Base-by-base conservation (phyloP, 169 alveolate genomes). In the Perkinsus marinus region DNA sequence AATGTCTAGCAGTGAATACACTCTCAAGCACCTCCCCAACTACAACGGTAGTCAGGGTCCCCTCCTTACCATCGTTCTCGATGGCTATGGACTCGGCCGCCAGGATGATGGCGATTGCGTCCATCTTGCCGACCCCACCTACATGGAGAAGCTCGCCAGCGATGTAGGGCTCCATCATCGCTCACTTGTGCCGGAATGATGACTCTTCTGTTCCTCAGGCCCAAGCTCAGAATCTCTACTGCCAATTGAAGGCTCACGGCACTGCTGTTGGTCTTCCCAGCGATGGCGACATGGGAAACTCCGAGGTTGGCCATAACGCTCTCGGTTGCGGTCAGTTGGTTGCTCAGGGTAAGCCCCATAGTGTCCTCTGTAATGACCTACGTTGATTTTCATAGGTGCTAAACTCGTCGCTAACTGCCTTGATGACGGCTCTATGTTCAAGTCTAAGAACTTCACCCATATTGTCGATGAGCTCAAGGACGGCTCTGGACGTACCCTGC, bases 71-170 rank as follows among this genome's bases (percentile, higher is more conserved):
- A 36, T 30, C 90, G 90, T 69, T 30, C 39, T 69, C 43, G 90
- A 69, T 37, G 90, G 90, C 39, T 30, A 36, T 22, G 90, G 90
- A 36, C 90, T 30, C 39, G 90, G 90, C 2, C 90, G 90, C 9
- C 90, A 37, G n/a, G 90, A 69, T 69, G 90, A 69, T 5, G 9
- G 43, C 90, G 90, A 69, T 69, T 30, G 43, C 90, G 90, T 69
- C 39, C 41, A 37, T 30, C 90, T 69, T 30, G 90, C 90, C 19
- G 43, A 37, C 39, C 39, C 98, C 26, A 94, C 98, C 0, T 96
- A 95, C 93, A 95, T 96, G 98, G 98, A 96, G 91, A 94, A 94
- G 91, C 95, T 96, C 38, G 97, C 98, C 47, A 96, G 97, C 17
- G 95, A 95, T 92, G 98, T 96, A 34, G 95, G 79, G n/a, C n/a